Evolutionary conservation across 352 stramenopile species (phyloP).

Genomic region (Phytophthora brassicae): DNA sequence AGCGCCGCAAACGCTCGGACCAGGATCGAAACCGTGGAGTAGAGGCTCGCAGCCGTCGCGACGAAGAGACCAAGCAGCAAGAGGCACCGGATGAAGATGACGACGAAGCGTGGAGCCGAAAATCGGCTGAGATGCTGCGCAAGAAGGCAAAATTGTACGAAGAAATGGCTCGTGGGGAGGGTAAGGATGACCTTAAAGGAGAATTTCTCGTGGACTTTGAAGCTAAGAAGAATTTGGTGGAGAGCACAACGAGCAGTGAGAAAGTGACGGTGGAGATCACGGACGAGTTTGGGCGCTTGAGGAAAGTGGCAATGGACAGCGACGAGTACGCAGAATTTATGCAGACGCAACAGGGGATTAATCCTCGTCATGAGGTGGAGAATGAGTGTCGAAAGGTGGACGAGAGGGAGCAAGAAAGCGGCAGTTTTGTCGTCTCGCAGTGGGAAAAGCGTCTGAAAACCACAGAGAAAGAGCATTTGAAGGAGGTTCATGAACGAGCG

Average conservation of each 20-base stretch:
- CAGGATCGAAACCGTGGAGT: slow-evolving; percentile 56
- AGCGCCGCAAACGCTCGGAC: slow-evolving; percentile 36
- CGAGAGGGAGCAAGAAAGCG: slow-evolving; percentile 11
- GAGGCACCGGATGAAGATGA: slow-evolving; percentile 62
- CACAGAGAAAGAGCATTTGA: slow-evolving; percentile 62
- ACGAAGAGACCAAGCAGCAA: slow-evolving; percentile 46
- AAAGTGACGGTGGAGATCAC: slow-evolving; percentile 32
- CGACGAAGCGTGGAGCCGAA: slow-evolving; percentile 56
- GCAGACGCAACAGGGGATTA: slow-evolving; percentile 13
- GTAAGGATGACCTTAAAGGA: slow-evolving; percentile 16
- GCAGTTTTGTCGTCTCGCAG: slow-evolving; percentile 79
- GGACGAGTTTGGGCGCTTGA: slow-evolving; percentile 64
- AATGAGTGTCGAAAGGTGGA: background rate
- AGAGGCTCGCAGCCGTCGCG: slow-evolving; percentile 50
- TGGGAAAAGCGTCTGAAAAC: slow-evolving; percentile 77
- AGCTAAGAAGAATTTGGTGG: slow-evolving; percentile 38
- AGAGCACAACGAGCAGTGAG: background rate
- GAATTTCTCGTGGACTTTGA: slow-evolving; percentile 78
- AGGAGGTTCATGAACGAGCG: slow-evolving; percentile 62
- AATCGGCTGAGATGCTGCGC: slow-evolving; percentile 59
- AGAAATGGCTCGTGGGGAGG: slow-evolving; percentile 46
- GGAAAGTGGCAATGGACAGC: slow-evolving; percentile 41
- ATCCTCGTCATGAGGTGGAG: too few species aligned
- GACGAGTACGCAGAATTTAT: slow-evolving; percentile 35
- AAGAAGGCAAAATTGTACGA: slow-evolving; percentile 83